Evolutionary conservation across 192 early-diverging fungal genomes (phyloP), one percentile per base, ranked within the genome.

Genomic region (Borealophlyctis nickersoniae): DNA sequence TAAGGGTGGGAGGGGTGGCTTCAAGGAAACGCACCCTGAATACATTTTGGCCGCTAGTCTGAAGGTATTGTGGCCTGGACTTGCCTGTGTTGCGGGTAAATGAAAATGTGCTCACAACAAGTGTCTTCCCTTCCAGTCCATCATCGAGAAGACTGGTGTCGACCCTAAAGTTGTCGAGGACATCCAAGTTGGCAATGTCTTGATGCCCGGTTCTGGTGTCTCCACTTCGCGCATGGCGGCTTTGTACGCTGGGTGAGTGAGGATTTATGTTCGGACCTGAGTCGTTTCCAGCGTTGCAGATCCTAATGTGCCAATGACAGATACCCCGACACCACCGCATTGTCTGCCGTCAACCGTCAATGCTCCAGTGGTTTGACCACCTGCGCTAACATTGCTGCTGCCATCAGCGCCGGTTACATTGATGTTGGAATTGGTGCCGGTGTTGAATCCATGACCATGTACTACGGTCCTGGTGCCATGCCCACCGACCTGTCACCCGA

Each of bases 321-420:
- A 22, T 93, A 92, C 81, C 92, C 95, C 7, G 84, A 92, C 50
- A 82, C 85, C 3, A 87, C 90, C 24, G 77, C 91, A 53, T 80
- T 92, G 34, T 87, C 80, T 60, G 92, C 91, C 24, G 86, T 93
- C 71, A 98, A 98, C 86, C 82, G 93, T 27, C 93, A 96, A 72
- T 98, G 93, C 84, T 93, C 92, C 49, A 89, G 86, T 56, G 93
- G 95, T 56, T 86, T 98, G 29, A 91, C 94, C 56, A 92, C 95
- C 19, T 88, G 89, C 52, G 90, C 83, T 56, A 80, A 88, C 71
- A 89, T 95, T 60, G 95, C 92, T 30, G 83, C 88, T 61, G 88
- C 87, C 52, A 96, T 98, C 78, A 87, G 88, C 74, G 72, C 87
- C 22, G 94, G 92, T 55, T 78, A 85, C 76, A 93, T 93, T 62